Conservation (phyloP, 177 flowering plant species). For the Vitis hybrid region DNA sequence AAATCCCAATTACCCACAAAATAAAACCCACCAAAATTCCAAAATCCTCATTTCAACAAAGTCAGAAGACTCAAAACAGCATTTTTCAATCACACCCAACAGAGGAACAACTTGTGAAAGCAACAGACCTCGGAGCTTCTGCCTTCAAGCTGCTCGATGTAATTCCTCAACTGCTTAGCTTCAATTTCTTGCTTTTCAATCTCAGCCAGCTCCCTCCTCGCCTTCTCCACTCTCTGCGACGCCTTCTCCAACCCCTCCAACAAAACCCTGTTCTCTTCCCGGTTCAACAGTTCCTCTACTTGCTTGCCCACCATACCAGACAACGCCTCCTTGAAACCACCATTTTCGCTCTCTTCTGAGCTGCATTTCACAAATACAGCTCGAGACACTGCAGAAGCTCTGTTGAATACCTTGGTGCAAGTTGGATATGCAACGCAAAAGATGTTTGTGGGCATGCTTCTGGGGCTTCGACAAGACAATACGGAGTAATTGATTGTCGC, state of each 20-base stretch:
- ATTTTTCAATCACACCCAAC: background rate
- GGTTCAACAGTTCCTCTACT: conserved; percentile 63
- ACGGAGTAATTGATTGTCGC: no score
- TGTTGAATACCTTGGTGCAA: background rate
- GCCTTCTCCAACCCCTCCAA: conserved; percentile 81
- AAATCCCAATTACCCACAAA: no score
- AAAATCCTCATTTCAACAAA: no score
- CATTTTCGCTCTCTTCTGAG: conserved; percentile 21
- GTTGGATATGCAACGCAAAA: background rate
- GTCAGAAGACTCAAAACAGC: no score
- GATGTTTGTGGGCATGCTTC: no score
- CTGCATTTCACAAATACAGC: conserved; percentile 23
- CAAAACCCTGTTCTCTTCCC: conserved; percentile 70
- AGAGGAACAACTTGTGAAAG: background rate
- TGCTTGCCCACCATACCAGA: conserved; percentile 62
- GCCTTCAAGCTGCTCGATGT: conserved; percentile 56
- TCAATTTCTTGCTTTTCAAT: conserved; percentile 72
- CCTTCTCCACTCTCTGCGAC: conserved; percentile 62
- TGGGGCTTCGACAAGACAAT: no score
- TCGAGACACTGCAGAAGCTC: conserved; percentile 6
- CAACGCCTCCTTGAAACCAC: conserved; percentile 46
- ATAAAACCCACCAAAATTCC: no score
- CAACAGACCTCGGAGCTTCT: conserved; percentile 68
- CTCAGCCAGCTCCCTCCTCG: conserved; percentile 70
- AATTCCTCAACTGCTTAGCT: conserved; percentile 46